Evolutionary conservation across 352 stramenopile species (phyloP), one percentile per base, ranked within the genome.

Genomic region (Globisporangium paddicum): DNA sequence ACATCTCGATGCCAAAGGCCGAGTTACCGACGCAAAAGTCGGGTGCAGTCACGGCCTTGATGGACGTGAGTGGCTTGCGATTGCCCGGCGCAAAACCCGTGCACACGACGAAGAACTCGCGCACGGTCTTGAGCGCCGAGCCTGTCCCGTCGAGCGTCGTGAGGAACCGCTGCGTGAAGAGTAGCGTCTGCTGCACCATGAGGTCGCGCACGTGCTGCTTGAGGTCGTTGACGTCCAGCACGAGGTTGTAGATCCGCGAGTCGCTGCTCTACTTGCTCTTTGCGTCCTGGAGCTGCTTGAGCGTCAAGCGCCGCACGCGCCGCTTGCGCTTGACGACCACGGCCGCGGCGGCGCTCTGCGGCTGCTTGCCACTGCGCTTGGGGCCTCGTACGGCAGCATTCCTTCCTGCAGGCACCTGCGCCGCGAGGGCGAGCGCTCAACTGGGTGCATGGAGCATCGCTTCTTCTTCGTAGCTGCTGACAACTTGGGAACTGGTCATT

Each of bases 151-250:
- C 35, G 57, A 48, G 2, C 11, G 32, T 32, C 41, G 55, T 16
- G 49, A 38, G 16, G 23, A 62, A 32, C 14, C 45, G 30, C 32
- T 47, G 44, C 19, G 34, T 55, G 18, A 18, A 3, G 10, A 62
- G 42, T 44, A 52, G 45, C 25, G 45, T 37, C 5, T 21, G 30
- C 25, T 52, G 45, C 25, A 52, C 26, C 25, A 52, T 52, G 26
- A 52, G 45, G 45, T 52, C 26, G 25, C 25, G 45, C 14, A 52
- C 9, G 30, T 32, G 21, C 44, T 72, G 69, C 32, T 64, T 58
- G 23, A 80, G 45, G 19, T 55, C 62, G 53, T 77, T 65, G 16
- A 77, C 54, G 50, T 80, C 68, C 3, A 80, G 54, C 57, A 64
- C 35, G 25, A 77, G 48, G 30, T 72, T 72, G 48, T 68, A 37